Evolutionary conservation across 106 monocot species (phyloP), one percentile per base, ranked within the genome.

Genomic region (Ottelia alismoides): DNA sequence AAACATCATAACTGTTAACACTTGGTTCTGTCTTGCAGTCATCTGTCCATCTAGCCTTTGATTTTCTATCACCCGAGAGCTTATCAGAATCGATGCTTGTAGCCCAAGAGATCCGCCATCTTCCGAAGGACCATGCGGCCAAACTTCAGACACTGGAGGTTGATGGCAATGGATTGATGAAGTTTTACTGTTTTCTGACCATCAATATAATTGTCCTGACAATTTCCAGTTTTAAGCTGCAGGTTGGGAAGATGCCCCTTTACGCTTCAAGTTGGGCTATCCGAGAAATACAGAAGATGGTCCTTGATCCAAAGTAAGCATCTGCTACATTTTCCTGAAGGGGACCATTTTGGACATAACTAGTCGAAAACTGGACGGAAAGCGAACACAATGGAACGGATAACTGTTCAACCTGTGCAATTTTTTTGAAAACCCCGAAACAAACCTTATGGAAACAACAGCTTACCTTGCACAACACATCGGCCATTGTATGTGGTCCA

Each of bases 91-190:
- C 88, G 27, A 57, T 62, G 27, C 65, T 73, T 47, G 65, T 96
- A 60, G 67, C 88, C 51, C 70, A 82, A 59, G 84, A 89, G 64
- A 96, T 96, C 5, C 88, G 94, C 16, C 74, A 78, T 70, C 88
- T 96, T 20, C 84, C 88, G 20, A 76, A 70, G 51, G 69, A 78
- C 52, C 94, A 96, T 67, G 74, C 62, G 30, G 88, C 81, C 35
- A 96, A 96, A 64, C 74, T 88, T 26, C 81, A 81, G 68, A 82
- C 89, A 78, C 61, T 79, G 31, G 94, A 96, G 88, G 94, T 96
- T 40, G 22, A 52, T 20, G 22, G 20, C 26, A 18, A 25, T 24
- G 16, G 32, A 22, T 7, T 32, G 25, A 2, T 26, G 20, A 48
- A n/a, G n/a, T n/a, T n/a, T n/a, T n/a, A n/a, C n/a, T n/a, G n/a